Percentiles rank a stretch among this genome's conserved stretches.
These are phyloP conservation scores for Eragrostis nindensis DNA, from an alignment of 176 grass and related monocot genomes.

Conservation along the genomic window DNA sequence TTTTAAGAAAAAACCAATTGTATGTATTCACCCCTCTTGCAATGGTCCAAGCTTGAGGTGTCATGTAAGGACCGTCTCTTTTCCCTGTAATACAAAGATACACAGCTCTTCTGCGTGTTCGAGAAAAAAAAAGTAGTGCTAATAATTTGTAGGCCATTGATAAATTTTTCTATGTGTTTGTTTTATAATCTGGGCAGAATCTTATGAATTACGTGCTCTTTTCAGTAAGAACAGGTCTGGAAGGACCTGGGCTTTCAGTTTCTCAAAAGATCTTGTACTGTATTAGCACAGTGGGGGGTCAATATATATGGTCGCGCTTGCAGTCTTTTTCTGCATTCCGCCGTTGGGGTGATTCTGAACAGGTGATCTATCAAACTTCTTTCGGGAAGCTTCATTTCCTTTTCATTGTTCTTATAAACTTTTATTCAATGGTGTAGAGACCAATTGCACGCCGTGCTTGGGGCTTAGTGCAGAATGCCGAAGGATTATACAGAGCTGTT, in stretches of 20 bases:
- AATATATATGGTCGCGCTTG: slow-evolving; percentile 82
- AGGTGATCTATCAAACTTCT: slow-evolving; percentile 46
- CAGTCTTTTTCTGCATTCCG: slow-evolving; percentile 94
- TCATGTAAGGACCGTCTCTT: too few relatives aligned
- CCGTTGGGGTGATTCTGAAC: slow-evolving; percentile 96
- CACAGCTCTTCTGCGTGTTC: too few relatives aligned
- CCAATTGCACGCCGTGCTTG: slow-evolving; percentile 69
- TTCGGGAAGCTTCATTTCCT: slow-evolving; percentile 30
- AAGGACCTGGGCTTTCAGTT: slow-evolving; percentile 90
- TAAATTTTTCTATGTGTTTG: background rate
- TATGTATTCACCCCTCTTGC: too few relatives aligned
- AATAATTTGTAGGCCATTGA: slow-evolving; percentile 7
- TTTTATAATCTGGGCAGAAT: slow-evolving; percentile 17
- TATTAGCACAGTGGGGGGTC: slow-evolving; percentile 82
- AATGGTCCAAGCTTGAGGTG: too few relatives aligned
- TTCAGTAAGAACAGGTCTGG: slow-evolving; percentile 93
- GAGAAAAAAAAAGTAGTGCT: too few relatives aligned
- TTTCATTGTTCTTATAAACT: background rate
- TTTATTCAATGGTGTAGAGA: slow-evolving; percentile 57
- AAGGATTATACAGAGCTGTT: slow-evolving; percentile 85
- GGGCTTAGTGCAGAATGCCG: slow-evolving; percentile 71
- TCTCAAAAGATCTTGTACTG: slow-evolving; percentile 91
- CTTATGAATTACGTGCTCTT: slow-evolving; percentile 23
- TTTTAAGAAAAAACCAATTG: too few relatives aligned
- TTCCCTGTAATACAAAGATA: too few relatives aligned